Conservation (phyloP, 2,329 filamentous ascomycete genomes). For the Cryphonectria radicalis region DNA sequence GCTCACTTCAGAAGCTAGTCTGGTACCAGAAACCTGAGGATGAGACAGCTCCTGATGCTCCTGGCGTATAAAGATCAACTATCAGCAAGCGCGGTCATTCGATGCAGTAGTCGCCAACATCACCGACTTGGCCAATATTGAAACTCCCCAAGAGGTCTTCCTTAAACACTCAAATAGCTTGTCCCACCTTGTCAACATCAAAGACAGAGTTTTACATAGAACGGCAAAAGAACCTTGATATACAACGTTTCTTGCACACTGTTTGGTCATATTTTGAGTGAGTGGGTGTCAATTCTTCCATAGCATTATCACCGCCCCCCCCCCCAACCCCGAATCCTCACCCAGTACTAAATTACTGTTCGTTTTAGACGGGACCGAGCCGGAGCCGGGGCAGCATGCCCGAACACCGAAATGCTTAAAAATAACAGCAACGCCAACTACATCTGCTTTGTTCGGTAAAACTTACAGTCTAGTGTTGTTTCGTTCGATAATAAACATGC, state of each 20-base stretch:
- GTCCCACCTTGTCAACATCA: not conserved
- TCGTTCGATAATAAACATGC: not conserved
- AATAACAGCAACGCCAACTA: not conserved
- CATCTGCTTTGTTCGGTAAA: not conserved
- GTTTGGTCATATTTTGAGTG: not conserved
- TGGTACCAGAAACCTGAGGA: not conserved
- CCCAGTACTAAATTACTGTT: too few relatives aligned
- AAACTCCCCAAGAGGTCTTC: not conserved
- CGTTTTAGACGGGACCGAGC: not conserved
- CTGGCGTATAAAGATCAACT: not conserved
- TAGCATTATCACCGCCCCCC: not conserved
- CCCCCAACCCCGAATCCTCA: not conserved
- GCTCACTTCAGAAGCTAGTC: not conserved
- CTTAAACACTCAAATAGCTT: not conserved
- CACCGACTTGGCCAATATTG: not conserved
- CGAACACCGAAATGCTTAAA: not conserved
- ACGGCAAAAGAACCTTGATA: too few relatives aligned
- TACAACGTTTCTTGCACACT: not conserved
- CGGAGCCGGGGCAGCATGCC: not conserved
- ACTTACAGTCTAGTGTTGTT: not conserved
- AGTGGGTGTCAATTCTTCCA: not conserved
- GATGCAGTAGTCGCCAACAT: not conserved
- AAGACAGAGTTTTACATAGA: not conserved
- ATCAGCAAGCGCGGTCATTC: too few relatives aligned
- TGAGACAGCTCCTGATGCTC: not conserved